Conservation (phyloP, 2,329 filamentous ascomycete species). For the Cryphonectria radicalis region DNA sequence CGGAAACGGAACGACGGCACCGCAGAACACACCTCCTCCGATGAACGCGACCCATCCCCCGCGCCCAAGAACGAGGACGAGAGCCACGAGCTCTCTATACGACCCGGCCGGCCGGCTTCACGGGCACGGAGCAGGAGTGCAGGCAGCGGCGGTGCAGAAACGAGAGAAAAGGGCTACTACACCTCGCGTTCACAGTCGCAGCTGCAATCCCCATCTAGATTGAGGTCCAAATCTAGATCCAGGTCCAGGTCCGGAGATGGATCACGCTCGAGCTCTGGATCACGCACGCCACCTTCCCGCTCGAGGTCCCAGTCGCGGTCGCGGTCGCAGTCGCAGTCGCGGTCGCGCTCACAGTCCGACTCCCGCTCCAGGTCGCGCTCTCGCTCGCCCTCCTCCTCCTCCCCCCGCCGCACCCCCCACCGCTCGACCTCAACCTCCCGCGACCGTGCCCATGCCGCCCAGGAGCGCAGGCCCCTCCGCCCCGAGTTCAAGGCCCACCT, state of each 20-base stretch:
- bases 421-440: constrained; percentile 29
- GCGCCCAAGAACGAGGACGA: constrained; percentile 14
- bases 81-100: constrained; percentile 35
- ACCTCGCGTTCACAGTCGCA: constrained; percentile 33
- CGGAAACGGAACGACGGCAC: constrained; percentile 48
- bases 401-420: constrained; percentile 27
- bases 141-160: constrained; percentile 18
- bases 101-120: constrained; percentile 32
- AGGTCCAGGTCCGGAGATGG: constrained; percentile 32
- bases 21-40: constrained; percentile 49
- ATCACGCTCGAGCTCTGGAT: constrained; percentile 31
- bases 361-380: constrained; percentile 34
- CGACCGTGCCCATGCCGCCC: constrained; percentile 27
- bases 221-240: constrained; percentile 31
- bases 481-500: constrained; percentile 73
- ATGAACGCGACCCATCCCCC: constrained; percentile 34
- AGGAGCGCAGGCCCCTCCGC: constrained; percentile 53
- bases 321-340: constrained; percentile 32
- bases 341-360: constrained; percentile 32
- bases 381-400: constrained; percentile 37
- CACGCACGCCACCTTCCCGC: constrained; percentile 31
- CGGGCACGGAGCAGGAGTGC: constrained; percentile 32
- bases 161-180: constrained; percentile 24
- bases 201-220: constrained; percentile 33
- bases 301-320: constrained; percentile 34